Percentiles rank a stretch among this genome's conserved stretches.
Evolutionary conservation across 192 early-diverging fungal species (phyloP).

Genomic region (Coemansia sp.): DNA sequence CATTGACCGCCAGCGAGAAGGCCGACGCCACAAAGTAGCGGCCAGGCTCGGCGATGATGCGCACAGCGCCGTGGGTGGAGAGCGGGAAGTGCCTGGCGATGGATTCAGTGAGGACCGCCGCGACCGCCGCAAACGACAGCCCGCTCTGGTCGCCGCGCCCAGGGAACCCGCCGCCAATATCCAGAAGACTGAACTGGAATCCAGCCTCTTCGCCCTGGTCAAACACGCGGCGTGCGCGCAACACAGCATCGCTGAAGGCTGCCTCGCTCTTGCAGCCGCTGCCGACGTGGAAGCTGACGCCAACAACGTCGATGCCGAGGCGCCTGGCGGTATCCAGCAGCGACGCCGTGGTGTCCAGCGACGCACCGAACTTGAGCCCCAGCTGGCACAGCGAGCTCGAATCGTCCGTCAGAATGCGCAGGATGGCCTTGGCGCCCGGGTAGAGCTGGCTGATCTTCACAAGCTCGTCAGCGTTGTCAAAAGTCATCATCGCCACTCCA

Average conservation of each 20-base stretch:
- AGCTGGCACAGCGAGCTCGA: constrained; percentile 88
- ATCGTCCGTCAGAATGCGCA: constrained; percentile 95
- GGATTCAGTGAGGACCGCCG: constrained; percentile 70
- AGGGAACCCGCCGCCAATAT: constrained; percentile 96
- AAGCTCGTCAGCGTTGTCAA: constrained; percentile 98
- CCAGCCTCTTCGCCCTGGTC: constrained; percentile 79
- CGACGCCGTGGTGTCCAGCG: constrained; percentile 61
- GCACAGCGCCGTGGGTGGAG: constrained; percentile 58
- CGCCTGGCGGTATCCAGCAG: constrained; percentile 75
- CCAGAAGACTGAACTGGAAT: constrained; percentile 71
- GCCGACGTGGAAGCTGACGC: constrained; percentile 96
- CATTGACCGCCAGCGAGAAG: constrained; percentile 90
- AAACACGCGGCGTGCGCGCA: constrained; percentile 81
- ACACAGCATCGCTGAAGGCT: constrained; percentile 88
- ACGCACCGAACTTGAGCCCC: constrained; percentile 96
- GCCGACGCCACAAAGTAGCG: constrained; percentile 94
- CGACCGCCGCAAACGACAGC: constrained; percentile 83
- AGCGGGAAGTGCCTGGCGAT: constrained; percentile 76
- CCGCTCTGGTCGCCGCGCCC: constrained; percentile 71
- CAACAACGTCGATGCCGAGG: constrained; percentile 84
- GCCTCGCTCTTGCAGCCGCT: constrained; percentile 87
- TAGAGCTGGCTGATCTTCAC: constrained; percentile 83
- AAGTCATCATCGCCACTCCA: constrained; percentile 92
- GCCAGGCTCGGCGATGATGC: constrained; percentile 97
- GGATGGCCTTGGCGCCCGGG: constrained; percentile 82